phyloP scores from a whole-genome alignment of 2,329 filamentous ascomycete species.

The Sphaerulina musiva region DNA sequence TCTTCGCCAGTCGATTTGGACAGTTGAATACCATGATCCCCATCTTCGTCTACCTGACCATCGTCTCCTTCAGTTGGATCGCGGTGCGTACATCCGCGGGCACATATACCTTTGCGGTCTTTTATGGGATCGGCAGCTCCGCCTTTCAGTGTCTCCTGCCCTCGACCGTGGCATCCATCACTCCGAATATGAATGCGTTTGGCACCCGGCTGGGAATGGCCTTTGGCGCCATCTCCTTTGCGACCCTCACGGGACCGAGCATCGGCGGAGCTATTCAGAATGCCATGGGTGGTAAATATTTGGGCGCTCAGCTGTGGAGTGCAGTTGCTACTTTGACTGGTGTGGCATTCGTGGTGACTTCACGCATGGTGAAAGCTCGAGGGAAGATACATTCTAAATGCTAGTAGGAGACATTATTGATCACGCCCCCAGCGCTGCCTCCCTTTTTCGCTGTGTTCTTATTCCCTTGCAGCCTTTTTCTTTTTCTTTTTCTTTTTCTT shows the following conservation, averaged over 20 bases:
- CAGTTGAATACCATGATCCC: constrained; percentile 52
- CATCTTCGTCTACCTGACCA: constrained; percentile 39
- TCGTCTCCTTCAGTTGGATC: constrained; percentile 53
- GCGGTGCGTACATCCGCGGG: constrained; percentile 39
- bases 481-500: no score
- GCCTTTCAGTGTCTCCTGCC: constrained; percentile 44
- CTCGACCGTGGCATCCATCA: constrained; percentile 39
- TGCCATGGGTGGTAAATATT: constrained; percentile 36
- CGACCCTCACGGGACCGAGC: constrained; percentile 42
- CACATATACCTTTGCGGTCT: constrained; percentile 40
- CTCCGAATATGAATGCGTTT: constrained; percentile 41
- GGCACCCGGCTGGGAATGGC: constrained; percentile 46
- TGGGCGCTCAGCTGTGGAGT: constrained; percentile 41
- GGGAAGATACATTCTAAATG: constrained; percentile 13
- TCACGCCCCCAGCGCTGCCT: no score
- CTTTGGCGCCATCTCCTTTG: constrained; percentile 41
- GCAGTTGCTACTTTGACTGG: constrained; percentile 26
- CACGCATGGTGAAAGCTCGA: constrained; percentile 25
- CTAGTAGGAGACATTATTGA: neutral
- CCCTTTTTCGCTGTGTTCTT: no score
- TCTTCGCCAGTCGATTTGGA: constrained; percentile 51
- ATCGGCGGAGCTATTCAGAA: constrained; percentile 44
- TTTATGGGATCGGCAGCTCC: constrained; percentile 42
- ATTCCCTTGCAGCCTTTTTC: no score
- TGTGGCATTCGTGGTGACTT: constrained; percentile 17